Evolutionary conservation across 2,329 filamentous ascomycete genomes (phyloP).

Genomic region (Pseudocercospora fijiensis): DNA sequence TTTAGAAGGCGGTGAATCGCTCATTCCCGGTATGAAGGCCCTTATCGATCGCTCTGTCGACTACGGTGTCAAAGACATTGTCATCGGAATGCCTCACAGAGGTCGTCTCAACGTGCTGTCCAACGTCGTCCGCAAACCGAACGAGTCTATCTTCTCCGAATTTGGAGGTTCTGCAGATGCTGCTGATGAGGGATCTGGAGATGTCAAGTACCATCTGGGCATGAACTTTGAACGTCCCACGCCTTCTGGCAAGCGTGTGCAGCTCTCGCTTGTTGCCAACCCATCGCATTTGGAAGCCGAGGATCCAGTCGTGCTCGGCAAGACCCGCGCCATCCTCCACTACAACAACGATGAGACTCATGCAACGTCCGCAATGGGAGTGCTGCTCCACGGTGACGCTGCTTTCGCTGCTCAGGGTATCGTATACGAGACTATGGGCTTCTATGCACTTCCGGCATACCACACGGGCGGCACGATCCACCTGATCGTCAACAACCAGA

Average conservation of each 20-base stretch:
- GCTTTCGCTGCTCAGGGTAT: conserved; percentile 95
- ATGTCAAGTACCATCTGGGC: conserved; percentile 98
- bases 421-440: conserved; percentile 97
- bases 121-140: conserved; percentile 98
- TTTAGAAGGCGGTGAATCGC: conserved; percentile 92
- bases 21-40: conserved; percentile 99
- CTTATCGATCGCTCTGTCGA: conserved; percentile 97
- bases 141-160: conserved; percentile 99
- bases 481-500: conserved; percentile 98
- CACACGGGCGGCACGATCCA: conserved; percentile 97
- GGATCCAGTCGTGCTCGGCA: conserved; percentile 94
- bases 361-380: conserved; percentile 88
- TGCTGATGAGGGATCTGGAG: conserved; percentile 92
- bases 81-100: conserved; percentile 99
- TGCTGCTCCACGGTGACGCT: conserved; percentile 94
- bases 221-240: conserved; percentile 99
- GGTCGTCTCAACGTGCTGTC: conserved; percentile 95
- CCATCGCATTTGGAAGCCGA: conserved; percentile 97
- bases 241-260: conserved; percentile 97
- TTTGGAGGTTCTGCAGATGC: conserved; percentile 86
- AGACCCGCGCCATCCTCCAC: conserved; percentile 96
- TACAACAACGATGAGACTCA: conserved; percentile 96
- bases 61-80: conserved; percentile 97
- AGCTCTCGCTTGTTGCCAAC: conserved; percentile 96
- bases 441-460: conserved; percentile 92